These are phyloP conservation scores for Coniochaeta prunicola DNA, from an alignment of 2,329 filamentous ascomycete genomes.

Conservation along the genomic window DNA sequence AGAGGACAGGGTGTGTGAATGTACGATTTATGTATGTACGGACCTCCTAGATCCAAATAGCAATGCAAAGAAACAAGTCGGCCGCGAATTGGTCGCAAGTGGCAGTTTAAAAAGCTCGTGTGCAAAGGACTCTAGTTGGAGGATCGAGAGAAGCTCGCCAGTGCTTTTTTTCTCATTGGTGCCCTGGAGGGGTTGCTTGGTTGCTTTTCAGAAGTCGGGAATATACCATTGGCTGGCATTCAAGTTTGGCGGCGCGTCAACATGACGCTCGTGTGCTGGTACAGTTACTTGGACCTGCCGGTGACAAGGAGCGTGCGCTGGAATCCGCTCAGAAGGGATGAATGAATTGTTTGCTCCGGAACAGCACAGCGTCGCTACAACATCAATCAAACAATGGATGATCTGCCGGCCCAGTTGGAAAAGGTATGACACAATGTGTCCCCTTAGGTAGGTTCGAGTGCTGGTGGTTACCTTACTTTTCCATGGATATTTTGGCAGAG, in stretches of 20 bases:
- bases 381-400: background rate
- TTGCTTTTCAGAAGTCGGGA: background rate
- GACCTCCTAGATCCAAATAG: background rate
- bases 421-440: background rate
- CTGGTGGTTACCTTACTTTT: no score
- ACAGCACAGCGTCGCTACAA: background rate
- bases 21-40: slow-evolving; percentile 1
- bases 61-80: background rate
- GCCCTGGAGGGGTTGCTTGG: background rate
- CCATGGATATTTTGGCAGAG: background rate
- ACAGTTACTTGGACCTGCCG: background rate
- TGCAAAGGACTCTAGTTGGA: background rate
- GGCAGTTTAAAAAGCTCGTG: background rate
- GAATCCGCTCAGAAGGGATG: background rate
- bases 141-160: background rate
- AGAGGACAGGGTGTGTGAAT: background rate
- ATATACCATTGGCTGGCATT: background rate
- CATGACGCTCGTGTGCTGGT: background rate
- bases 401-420: background rate
- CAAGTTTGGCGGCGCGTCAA: slow-evolving; percentile 1
- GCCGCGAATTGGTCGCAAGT: background rate
- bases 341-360: background rate
- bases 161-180: background rate
- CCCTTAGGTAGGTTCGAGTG: background rate
- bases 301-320: background rate